Base-by-base conservation (phyloP, 2,329 filamentous ascomycete species). In the Myriangium duriaei region DNA sequence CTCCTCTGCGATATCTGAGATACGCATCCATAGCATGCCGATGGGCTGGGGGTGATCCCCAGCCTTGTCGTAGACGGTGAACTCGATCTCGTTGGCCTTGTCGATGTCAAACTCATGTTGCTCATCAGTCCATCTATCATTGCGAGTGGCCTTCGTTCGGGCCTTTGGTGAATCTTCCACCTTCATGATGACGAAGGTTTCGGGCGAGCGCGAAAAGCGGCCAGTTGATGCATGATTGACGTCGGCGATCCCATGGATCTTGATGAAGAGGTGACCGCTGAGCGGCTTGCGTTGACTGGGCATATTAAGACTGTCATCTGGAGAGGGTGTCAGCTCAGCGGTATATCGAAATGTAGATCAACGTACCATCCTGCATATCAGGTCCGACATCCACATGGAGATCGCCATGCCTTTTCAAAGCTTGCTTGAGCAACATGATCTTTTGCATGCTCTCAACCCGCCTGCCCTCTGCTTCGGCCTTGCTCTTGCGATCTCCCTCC, bases 61-160 rank as follows among this genome's bases (percentile, higher is more conserved):
- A 2, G 86, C 79, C 63, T 93, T 95, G 59, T 98, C 91, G 60
- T 98, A 98, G 9, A 98, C 87, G 0, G 86, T 96, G 38, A 98
- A 74, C 57, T 98, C 91, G 44, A 98, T 85, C 62, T 98, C 91
- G 60, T 98, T 98, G 37, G 91, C 91, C 65, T 96, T 96, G 62
- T 96, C 88, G 40, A 98, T 91, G 47, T 91, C 84, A 44, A 98
- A 79, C 42, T 79, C 86, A 59, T 95, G 91, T 24, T 79, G 74
- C 62, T 98, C 91, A 49, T 85, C 83, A 30, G 86, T 78, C 88
- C 88, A 98, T 52, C 76, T 76, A 60, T 98, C 91, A 44, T 71
- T 93, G 41, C 87, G 73, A 7, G 87, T 85, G 1, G 81, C 73
- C 57, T 77, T 84, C 15, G 91, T 98, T 48, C 86, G 76, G 29